Conservation (phyloP, 257 asterid genomes). For the Oldenlandia corymbosa region DNA sequence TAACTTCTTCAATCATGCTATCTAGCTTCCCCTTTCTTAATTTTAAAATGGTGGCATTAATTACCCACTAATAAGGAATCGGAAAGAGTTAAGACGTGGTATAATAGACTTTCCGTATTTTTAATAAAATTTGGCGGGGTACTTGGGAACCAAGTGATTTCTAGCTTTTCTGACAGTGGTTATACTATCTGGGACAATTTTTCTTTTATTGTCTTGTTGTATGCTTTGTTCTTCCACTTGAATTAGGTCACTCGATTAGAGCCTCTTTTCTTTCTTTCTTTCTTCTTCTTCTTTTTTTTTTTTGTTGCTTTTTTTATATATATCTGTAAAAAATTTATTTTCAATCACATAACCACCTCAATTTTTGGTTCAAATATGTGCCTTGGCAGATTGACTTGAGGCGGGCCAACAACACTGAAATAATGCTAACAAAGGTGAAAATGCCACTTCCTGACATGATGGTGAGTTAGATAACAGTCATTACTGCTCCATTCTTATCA, state of each 20-base stretch:
- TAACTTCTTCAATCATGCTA: background rate
- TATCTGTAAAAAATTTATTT: background rate
- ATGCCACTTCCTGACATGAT: slow-evolving; percentile 99
- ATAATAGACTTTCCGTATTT: background rate
- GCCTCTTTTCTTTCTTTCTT: background rate
- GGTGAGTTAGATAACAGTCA: slow-evolving; percentile 47
- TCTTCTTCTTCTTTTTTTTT: too few relatives aligned
- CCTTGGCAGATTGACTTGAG: slow-evolving; percentile 76
- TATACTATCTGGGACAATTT: too few relatives aligned
- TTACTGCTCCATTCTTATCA: background rate
- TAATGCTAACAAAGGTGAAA: slow-evolving; percentile 98
- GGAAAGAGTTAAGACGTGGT: background rate
- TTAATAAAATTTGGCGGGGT: too few relatives aligned
- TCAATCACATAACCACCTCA: background rate
- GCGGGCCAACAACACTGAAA: slow-evolving; percentile 98
- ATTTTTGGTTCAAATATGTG: slow-evolving; percentile 8
- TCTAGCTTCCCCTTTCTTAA: background rate
- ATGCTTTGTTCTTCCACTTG: background rate
- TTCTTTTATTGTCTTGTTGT: too few relatives aligned
- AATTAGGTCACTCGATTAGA: background rate
- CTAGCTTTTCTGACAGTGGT: too few relatives aligned
- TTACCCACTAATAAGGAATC: too few relatives aligned
- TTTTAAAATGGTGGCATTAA: background rate
- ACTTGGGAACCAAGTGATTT: too few relatives aligned
- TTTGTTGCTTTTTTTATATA: too few relatives aligned